phyloP scores from a whole-genome alignment of 495 filamentous ascomycete species.

The Bacidia rubella region DNA sequence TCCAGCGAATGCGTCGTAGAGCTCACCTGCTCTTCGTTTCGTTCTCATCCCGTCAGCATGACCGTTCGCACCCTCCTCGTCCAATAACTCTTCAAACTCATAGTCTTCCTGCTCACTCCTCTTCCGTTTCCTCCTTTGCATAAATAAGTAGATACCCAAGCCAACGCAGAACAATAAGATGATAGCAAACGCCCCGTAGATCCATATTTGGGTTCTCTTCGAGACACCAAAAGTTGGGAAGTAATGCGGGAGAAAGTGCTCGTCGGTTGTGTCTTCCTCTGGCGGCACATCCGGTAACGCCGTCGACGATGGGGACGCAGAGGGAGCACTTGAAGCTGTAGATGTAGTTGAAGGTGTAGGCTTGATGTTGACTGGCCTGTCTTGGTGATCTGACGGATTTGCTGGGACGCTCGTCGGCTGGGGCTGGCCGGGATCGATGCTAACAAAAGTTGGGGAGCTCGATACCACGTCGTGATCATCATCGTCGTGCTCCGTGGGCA shows the following conservation, averaged over 20 bases:
- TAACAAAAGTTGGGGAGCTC: conserved; percentile 39
- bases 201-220: conserved; percentile 84
- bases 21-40: conserved; percentile 64
- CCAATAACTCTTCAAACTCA: conserved; percentile 84
- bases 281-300: conserved; percentile 22
- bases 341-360: conserved; percentile 28
- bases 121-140: conserved; percentile 62
- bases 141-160: conserved; percentile 64
- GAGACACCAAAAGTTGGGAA: conserved; percentile 92
- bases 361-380: conserved; percentile 60
- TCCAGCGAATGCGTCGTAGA: conserved; percentile 95
- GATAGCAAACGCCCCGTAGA: conserved; percentile 71
- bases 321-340: conserved; percentile 21
- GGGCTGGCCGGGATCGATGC: conserved; percentile 31
- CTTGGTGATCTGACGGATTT: conserved; percentile 55
- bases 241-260: conserved; percentile 70
- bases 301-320: conserved; percentile 29
- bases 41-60: conserved; percentile 23
- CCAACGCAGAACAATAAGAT: conserved; percentile 76
- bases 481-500: conserved; percentile 76
- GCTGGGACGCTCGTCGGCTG: conserved; percentile 30
- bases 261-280: conserved; percentile 17
- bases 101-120: conserved; percentile 76
- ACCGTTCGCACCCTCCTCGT: conserved; percentile 60
- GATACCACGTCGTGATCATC: conserved; percentile 56